Percentiles rank a stretch among this genome's conserved stretches.
phyloP scores from a whole-genome alignment of 345 rosid species.

The Syzygium jambos region DNA sequence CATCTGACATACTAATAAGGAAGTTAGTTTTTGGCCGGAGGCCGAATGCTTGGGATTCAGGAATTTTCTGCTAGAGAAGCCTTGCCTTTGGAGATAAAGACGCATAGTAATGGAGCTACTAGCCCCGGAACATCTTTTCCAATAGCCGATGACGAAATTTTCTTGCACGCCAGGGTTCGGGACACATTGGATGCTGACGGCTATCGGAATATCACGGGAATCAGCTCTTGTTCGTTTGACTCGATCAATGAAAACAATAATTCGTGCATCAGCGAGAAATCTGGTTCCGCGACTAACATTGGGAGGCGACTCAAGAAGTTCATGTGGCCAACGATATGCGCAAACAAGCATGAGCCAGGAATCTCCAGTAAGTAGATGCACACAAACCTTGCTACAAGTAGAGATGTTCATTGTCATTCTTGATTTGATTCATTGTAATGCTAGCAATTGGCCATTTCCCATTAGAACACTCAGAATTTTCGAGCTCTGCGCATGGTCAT shows the following conservation, averaged over 20 bases:
- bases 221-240: slow-evolving; percentile 44
- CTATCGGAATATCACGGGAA: slow-evolving; percentile 24
- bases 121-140: slow-evolving; percentile 83
- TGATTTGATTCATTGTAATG: neutral
- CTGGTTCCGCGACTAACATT: slow-evolving; percentile 8
- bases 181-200: slow-evolving; percentile 22
- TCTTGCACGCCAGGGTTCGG: slow-evolving; percentile 47
- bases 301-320: slow-evolving; percentile 42
- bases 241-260: slow-evolving; percentile 20
- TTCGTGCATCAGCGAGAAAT: slow-evolving; percentile 23
- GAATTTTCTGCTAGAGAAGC: slow-evolving; percentile 46
- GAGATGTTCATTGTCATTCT: neutral
- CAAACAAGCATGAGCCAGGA: neutral
- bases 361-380: too few species aligned
- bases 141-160: slow-evolving; percentile 62
- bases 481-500: neutral
- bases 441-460: neutral
- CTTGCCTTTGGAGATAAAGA: slow-evolving; percentile 54
- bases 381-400: too few species aligned
- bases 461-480: neutral
- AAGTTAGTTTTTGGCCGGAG: slow-evolving; percentile 75
- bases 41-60: slow-evolving; percentile 32
- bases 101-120: slow-evolving; percentile 36
- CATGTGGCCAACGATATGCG: slow-evolving; percentile 50
- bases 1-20: slow-evolving; percentile 50